phyloP scores from a whole-genome alignment of 164 flowering plant species.

The Chimonanthus praecox region DNA sequence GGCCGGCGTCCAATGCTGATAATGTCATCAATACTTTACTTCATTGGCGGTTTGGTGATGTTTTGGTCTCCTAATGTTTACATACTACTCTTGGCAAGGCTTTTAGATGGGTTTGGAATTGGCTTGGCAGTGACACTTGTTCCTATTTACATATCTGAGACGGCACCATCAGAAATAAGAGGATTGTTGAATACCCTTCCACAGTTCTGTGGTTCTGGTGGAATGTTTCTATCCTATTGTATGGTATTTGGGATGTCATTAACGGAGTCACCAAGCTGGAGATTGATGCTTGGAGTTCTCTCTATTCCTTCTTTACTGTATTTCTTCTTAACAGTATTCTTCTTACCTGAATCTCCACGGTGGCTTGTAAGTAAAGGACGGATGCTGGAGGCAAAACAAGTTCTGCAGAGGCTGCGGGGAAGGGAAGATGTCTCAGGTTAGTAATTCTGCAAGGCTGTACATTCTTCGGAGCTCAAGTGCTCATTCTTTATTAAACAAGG shows the following conservation, averaged over 20 bases:
- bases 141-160: constrained; percentile 90
- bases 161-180: constrained; percentile 87
- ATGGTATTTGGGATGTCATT: constrained; percentile 92
- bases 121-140: constrained; percentile 86
- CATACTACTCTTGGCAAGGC: constrained; percentile 66
- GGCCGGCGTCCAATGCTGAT: constrained; percentile 95
- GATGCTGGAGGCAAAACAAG: constrained; percentile 83
- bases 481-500: not conserved
- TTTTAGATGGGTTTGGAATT: constrained; percentile 85
- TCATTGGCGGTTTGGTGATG: constrained; percentile 78
- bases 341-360: constrained; percentile 93
- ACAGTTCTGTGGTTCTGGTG: constrained; percentile 82
- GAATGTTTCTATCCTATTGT: constrained; percentile 85
- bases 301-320: constrained; percentile 71
- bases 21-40: constrained; percentile 65
- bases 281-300: constrained; percentile 89
- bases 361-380: constrained; percentile 97
- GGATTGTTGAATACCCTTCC: constrained; percentile 87
- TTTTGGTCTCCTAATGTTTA: constrained; percentile 96
- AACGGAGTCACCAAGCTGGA: constrained; percentile 62
- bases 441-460: not conserved
- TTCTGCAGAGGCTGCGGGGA: constrained; percentile 79
- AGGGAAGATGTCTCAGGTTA: constrained; percentile 90
- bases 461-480: not conserved
- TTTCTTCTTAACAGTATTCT: constrained; percentile 59